Percentiles rank a stretch among this genome's conserved stretches.
Evolutionary conservation across 1,139 yeast genomes (phyloP).

Genomic region (Blastobotrys aristatus): DNA sequence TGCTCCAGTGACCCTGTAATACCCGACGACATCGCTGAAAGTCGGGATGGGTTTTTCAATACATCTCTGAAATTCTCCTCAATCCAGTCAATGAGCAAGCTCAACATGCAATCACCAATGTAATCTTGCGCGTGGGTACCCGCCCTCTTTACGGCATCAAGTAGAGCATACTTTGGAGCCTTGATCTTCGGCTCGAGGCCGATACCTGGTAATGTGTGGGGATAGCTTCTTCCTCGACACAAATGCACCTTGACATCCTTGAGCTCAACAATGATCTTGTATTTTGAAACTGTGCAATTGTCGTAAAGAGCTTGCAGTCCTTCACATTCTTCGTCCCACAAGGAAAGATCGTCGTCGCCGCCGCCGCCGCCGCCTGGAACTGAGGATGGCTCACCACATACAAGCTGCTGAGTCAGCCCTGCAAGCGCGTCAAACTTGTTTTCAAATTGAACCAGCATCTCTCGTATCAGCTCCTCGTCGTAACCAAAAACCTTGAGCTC

Average conservation of each 20-base stretch:
- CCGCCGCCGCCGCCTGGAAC: neutral
- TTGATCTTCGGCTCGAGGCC: constrained; percentile 12
- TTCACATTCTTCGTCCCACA: constrained; percentile 11
- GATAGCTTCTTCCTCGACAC: constrained; percentile 10
- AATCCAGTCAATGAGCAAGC: constrained; percentile 66
- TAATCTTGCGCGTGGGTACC: constrained; percentile 39
- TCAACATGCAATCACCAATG: constrained; percentile 67
- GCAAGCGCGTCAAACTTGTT: constrained; percentile 9
- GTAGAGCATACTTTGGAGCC: constrained; percentile 69
- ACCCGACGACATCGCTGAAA: constrained; percentile 42
- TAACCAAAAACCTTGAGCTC: constrained; percentile 63
- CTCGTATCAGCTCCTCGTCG: constrained; percentile 58
- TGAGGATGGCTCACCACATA: constrained; percentile 22
- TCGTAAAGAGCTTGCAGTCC: constrained; percentile 6
- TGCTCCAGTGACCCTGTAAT: constrained; percentile 30
- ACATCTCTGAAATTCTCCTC: constrained; percentile 55
- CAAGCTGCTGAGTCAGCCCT: constrained; percentile 31
- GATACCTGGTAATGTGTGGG: constrained; percentile 11
- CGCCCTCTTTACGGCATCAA: constrained; percentile 51
- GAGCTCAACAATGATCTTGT: constrained; percentile 34
- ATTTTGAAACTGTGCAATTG: neutral
- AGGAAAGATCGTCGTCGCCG: neutral
- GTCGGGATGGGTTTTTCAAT: constrained; percentile 68
- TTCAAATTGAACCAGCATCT: constrained; percentile 41
- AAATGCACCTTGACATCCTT: neutral